Conservation (phyloP, 148 eudicot species). For the Chenopodium formosanum region DNA sequence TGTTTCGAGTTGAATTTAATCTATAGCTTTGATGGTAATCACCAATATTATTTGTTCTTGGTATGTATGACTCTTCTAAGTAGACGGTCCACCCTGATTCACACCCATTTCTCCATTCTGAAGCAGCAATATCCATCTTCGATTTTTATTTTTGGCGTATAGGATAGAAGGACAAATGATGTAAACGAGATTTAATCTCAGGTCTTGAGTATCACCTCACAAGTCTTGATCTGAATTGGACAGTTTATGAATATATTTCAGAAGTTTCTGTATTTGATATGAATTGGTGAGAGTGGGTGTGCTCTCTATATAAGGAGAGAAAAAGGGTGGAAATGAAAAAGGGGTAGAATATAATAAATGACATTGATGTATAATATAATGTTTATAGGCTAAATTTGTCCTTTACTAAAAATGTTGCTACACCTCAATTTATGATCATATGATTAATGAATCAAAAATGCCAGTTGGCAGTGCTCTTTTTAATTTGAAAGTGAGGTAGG, state of each 20-base stretch:
- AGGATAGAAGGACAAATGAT: too few relatives aligned
- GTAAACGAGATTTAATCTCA: too few relatives aligned
- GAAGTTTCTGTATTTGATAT: background rate
- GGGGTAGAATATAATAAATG: background rate
- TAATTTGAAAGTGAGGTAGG: conserved; percentile 23
- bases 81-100: conserved; percentile 91
- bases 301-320: background rate
- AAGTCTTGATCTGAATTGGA: too few relatives aligned
- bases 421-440: conserved; percentile 32
- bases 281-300: background rate
- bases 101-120: conserved; percentile 64
- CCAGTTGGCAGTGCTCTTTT: conserved; percentile 57
- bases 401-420: conserved; percentile 30
- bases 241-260: too few relatives aligned
- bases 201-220: too few relatives aligned
- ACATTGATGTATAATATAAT: conserved; percentile 31
- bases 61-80: conserved; percentile 51
- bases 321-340: background rate
- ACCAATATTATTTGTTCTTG: conserved; percentile 8
- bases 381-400: conserved; percentile 39
- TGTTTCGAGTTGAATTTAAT: conserved; percentile 11
- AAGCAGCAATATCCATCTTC: conserved; percentile 49
- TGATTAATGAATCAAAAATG: conserved; percentile 42
- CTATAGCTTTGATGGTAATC: conserved; percentile 18
- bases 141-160: too few relatives aligned